Conservation (phyloP, 139 green algal genomes). For the Nannochloris sp. region DNA sequence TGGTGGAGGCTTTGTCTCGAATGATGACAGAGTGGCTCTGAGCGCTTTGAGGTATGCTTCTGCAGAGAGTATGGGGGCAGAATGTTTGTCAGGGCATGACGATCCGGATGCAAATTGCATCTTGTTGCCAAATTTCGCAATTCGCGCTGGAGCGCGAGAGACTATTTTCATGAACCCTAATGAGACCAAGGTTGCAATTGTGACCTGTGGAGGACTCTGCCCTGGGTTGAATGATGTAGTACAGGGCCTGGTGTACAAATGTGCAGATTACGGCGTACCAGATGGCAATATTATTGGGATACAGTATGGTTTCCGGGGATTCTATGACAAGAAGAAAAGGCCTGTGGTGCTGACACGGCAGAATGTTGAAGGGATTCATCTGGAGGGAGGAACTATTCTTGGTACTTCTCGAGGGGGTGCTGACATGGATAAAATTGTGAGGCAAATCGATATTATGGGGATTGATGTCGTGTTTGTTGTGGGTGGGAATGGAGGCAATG, state of each 20-base stretch:
- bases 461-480: constrained; percentile 97
- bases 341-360: constrained; percentile 74
- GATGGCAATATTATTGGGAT: constrained; percentile 88
- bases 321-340: constrained; percentile 64
- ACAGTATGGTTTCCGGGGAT: constrained; percentile 74
- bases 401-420: constrained; percentile 85
- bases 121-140: constrained; percentile 69
- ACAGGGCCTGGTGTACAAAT: constrained; percentile 75
- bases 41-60: constrained; percentile 72
- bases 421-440: constrained; percentile 93
- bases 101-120: constrained; percentile 28
- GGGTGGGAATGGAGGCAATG: constrained; percentile 85
- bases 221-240: constrained; percentile 97
- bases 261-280: constrained; percentile 77
- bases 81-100: not conserved
- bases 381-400: constrained; percentile 92
- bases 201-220: constrained; percentile 95
- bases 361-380: constrained; percentile 86
- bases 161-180: constrained; percentile 80
- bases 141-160: constrained; percentile 67
- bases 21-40: constrained; percentile 70
- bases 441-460: constrained; percentile 87
- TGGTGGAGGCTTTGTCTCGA: constrained; percentile 75
- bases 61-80: constrained; percentile 28
- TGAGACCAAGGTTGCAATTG: constrained; percentile 59